Base-by-base conservation (phyloP, 2,329 filamentous ascomycete genomes). In the Zasmidium citrigriseum region DNA sequence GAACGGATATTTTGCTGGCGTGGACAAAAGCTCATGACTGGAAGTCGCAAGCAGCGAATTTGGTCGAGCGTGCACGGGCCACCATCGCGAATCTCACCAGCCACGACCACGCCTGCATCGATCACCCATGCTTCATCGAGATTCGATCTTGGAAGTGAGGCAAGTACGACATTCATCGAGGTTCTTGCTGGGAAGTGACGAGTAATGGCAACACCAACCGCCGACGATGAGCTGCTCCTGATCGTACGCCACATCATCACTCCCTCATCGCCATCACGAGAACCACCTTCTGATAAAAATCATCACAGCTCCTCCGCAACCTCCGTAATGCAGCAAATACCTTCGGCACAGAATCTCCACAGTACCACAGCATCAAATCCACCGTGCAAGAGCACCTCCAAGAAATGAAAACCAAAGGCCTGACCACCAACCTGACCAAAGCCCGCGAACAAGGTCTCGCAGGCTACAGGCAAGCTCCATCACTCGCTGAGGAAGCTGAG, bases 311-410 rank as follows among this genome's bases (percentile, higher is more conserved):
- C 18, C 67, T 72, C 12, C 63, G 63, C 29, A 75, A 73, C 54
- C 68, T 76, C 12, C 67, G 68, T 44, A 75, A 75, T 54, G 70
- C 73, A 22, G 62, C 63, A 10, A 60, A 66, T n/a, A 73, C 71
- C 4, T 75, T 73, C 54, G 73, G 74, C 51, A 66, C 69, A 54
- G 63, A 67, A 41, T 70, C 70, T 22, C 56, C 66, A 1, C 68
- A 71, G 22, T 70, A 71, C 57, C 63, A 70, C 34, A 64, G 58
- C 52, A 67, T 75, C 2, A 60, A 67, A 12, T 64, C 61, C 2
- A 69, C 65, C 21, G 63, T 76, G 3, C 59, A 71, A 50, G 68
- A 71, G 38, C 70, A 74, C 50, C 56, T 75, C 0, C 55, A 64
- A 34, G 58, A 64, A 21, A 73, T 74, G 70, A 61, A 66, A 51